A percentile compares a stretch with the other conserved stretches of the same genome.
These are phyloP conservation scores for Echium plantagineum DNA, from an alignment of 257 asterid genomes.

Conservation along the genomic window DNA sequence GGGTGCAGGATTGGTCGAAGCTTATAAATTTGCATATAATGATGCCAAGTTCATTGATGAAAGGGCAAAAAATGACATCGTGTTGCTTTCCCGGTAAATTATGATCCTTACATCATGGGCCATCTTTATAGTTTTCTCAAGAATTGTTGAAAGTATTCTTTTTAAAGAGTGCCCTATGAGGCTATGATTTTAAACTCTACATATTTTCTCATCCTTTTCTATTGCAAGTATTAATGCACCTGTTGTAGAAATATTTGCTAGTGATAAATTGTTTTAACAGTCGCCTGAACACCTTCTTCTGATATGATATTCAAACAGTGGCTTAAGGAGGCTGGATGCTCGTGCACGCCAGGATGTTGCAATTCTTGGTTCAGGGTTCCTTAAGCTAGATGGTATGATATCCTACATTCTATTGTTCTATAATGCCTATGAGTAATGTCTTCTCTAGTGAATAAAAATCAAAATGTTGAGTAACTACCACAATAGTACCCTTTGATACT, in stretches of 20 bases:
- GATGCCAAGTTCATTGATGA: constrained; percentile 83
- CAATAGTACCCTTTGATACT: no score
- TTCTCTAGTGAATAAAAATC: not conserved
- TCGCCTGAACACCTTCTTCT: constrained; percentile 8
- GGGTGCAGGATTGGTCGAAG: constrained; percentile 68
- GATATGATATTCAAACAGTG: constrained; percentile 26
- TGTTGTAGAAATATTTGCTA: no score
- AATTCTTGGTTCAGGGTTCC: constrained; percentile 75
- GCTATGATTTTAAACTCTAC: no score
- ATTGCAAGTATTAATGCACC: not conserved
- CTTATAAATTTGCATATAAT: constrained; percentile 70
- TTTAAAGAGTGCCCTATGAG: not conserved
- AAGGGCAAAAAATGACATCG: constrained; percentile 75
- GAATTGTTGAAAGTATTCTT: not conserved
- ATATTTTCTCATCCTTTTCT: not conserved
- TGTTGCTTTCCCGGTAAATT: constrained; percentile 72
- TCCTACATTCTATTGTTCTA: constrained; percentile 12
- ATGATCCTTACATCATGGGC: not conserved
- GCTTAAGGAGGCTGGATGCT: constrained; percentile 74
- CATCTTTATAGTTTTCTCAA: not conserved
- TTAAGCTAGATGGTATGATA: constrained; percentile 82
- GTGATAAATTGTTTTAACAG: no score
- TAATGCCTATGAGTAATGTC: not conserved
- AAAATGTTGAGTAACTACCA: no score
- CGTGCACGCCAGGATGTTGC: constrained; percentile 95